Evolutionary conservation across 495 filamentous ascomycete genomes (phyloP).

Genomic region (Trichoderma orchidacearum): DNA sequence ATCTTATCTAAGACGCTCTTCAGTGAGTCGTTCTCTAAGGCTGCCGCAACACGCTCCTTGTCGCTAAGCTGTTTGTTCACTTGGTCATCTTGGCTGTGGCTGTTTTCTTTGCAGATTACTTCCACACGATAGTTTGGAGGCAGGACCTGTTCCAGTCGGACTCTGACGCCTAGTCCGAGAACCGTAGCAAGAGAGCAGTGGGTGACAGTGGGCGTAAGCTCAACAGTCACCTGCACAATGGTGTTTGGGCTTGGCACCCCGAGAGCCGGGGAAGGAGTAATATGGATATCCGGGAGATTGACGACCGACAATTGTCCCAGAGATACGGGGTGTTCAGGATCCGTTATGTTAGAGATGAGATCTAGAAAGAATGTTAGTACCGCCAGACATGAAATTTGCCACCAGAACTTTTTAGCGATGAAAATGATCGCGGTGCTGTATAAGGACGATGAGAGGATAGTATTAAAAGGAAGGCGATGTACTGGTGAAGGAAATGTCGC

Average conservation of each 20-base stretch:
- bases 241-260: conserved; percentile 30
- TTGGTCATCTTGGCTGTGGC: conserved; percentile 86
- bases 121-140: conserved; percentile 89
- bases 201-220: conserved; percentile 93
- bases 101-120: conserved; percentile 87
- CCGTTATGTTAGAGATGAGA: conserved; percentile 82
- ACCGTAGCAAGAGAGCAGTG: conserved; percentile 94
- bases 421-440: too few species aligned
- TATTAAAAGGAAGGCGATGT: too few species aligned
- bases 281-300: conserved; percentile 78
- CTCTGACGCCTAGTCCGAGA: conserved; percentile 86
- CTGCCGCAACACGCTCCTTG: conserved; percentile 92
- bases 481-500: too few species aligned
- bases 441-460: background rate
- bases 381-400: background rate
- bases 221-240: conserved; percentile 42
- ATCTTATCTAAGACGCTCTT: conserved; percentile 84
- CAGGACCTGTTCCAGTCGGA: conserved; percentile 77
- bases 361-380: conserved; percentile 44
- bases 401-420: background rate
- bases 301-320: conserved; percentile 87
- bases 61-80: conserved; percentile 93
- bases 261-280: conserved; percentile 44
- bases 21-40: conserved; percentile 83
- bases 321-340: conserved; percentile 91